Evolutionary conservation across 1,139 yeast species (phyloP).

Genomic region (Sugiyamaella grinbergsii): DNA sequence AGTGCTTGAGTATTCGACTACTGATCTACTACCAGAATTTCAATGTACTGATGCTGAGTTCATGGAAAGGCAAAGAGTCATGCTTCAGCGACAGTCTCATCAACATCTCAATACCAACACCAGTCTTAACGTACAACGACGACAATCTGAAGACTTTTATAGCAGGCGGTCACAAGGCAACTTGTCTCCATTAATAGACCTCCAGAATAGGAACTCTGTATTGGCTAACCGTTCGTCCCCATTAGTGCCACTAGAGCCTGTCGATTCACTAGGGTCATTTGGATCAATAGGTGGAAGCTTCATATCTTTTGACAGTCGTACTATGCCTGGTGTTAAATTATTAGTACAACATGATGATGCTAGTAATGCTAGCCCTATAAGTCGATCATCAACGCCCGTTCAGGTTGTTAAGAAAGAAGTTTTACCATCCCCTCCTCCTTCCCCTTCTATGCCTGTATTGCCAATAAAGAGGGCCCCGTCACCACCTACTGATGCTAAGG

Average conservation of each 20-base stretch:
- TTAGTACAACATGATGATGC: constrained; percentile 5
- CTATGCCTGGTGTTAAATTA: constrained; percentile 3
- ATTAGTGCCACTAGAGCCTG: background rate
- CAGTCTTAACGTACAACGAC: constrained; percentile 8
- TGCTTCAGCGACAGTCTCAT: constrained; percentile 12
- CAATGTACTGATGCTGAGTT: constrained; percentile 15
- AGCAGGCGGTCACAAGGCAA: background rate
- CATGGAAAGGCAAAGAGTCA: constrained; percentile 1
- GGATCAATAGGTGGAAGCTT: constrained; percentile 6
- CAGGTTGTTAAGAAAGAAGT: constrained; percentile 1
- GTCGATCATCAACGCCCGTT: background rate
- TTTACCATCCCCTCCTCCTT: background rate
- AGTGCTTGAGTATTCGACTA: constrained; percentile 33
- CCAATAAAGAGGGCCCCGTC: constrained; percentile 4
- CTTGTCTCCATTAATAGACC: background rate
- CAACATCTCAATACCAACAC: constrained; percentile 12
- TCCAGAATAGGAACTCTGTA: background rate
- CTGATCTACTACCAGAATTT: constrained; percentile 31
- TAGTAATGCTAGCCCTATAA: no score
- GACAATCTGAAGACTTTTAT: constrained; percentile 8
- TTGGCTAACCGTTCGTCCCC: background rate
- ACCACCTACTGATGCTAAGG: constrained; percentile 15
- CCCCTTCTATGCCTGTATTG: constrained; percentile 5
- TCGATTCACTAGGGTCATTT: constrained; percentile 7
- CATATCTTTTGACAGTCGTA: constrained; percentile 8